These are phyloP conservation scores for Calonectria hongkongensis DNA, from an alignment of 2,329 filamentous ascomycete genomes.

Conservation along the genomic window DNA sequence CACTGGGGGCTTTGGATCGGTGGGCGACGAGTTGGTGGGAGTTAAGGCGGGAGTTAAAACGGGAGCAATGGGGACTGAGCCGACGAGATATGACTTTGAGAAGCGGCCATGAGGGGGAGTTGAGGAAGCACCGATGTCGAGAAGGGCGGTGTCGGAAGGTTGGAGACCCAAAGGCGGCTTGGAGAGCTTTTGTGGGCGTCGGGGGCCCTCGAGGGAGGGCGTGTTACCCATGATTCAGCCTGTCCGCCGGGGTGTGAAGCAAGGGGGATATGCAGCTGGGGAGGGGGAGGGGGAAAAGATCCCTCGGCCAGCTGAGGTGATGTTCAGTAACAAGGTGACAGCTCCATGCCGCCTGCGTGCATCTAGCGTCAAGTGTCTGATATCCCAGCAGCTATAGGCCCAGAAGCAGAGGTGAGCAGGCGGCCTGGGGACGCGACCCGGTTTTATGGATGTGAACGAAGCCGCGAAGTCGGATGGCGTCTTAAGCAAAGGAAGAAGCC, in stretches of 20 bases:
- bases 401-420: not conserved
- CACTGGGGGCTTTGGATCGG: conserved; percentile 40
- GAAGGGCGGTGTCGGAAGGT: conserved; percentile 64
- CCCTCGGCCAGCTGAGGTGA: conserved; percentile 50
- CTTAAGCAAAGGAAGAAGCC: conserved; percentile 7
- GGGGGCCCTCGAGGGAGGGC: conserved; percentile 66
- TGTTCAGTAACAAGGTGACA: conserved; percentile 49
- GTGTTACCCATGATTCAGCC: conserved; percentile 69
- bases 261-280: conserved; percentile 37
- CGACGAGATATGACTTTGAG: conserved; percentile 58
- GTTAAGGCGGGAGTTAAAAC: conserved; percentile 28
- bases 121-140: conserved; percentile 59
- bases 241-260: conserved; percentile 38
- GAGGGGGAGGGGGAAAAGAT: conserved; percentile 39
- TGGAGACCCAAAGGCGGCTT: conserved; percentile 68
- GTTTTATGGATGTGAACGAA: conserved; percentile 15
- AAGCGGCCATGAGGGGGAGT: conserved; percentile 53
- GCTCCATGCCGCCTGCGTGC: conserved; percentile 51
- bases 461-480: not conserved
- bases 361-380: conserved; percentile 37
- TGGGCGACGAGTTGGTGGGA: conserved; percentile 42
- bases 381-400: conserved; percentile 26
- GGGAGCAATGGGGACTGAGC: conserved; percentile 50
- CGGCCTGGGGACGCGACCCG: conserved; percentile 19
- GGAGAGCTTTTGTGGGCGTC: conserved; percentile 69